These are phyloP conservation scores for Leccinum subgranulosum DNA, from an alignment of 768 basidiomycete species.

Conservation along the genomic window DNA sequence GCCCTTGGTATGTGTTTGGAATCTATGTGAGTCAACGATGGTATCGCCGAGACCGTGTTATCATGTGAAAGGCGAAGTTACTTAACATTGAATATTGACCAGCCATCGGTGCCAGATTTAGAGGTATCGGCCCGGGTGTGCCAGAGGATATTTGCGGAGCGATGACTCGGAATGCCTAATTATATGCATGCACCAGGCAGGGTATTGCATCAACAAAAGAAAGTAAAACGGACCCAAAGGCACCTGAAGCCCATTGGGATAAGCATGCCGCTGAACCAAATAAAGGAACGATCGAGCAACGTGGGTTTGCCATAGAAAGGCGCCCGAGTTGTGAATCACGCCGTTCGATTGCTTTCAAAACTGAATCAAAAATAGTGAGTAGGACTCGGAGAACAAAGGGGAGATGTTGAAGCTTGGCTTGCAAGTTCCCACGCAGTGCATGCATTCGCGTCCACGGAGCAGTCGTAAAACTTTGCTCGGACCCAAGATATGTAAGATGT, in stretches of 20 bases:
- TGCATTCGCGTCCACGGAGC: background rate
- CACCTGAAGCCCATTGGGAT: too few relatives aligned
- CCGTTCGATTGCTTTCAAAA: constrained; percentile 11
- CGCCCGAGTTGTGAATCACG: too few relatives aligned
- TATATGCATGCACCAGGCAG: constrained; percentile 19
- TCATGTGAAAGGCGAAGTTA: constrained; percentile 21
- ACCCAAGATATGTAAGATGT: constrained; percentile 13
- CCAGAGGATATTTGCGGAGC: constrained; percentile 1
- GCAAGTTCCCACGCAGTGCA: too few relatives aligned
- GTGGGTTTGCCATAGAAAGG: too few relatives aligned
- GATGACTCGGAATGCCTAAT: constrained; percentile 14
- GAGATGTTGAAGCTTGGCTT: too few relatives aligned
- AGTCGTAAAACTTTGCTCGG: constrained; percentile 15
- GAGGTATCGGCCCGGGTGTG: background rate
- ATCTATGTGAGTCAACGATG: constrained; percentile 13
- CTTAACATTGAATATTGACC: background rate
- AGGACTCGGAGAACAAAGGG: too few relatives aligned
- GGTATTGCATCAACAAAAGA: constrained; percentile 18
- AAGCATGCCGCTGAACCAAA: too few relatives aligned
- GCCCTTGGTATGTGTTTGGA: background rate
- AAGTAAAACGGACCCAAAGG: background rate
- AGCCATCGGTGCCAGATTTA: background rate
- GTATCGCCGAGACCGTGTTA: constrained; percentile 12
- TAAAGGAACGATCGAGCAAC: too few relatives aligned
- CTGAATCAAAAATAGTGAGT: background rate